Evolutionary conservation across 345 rosid species (phyloP), one percentile per base, ranked within the genome.

Genomic region (Boechera stricta): DNA sequence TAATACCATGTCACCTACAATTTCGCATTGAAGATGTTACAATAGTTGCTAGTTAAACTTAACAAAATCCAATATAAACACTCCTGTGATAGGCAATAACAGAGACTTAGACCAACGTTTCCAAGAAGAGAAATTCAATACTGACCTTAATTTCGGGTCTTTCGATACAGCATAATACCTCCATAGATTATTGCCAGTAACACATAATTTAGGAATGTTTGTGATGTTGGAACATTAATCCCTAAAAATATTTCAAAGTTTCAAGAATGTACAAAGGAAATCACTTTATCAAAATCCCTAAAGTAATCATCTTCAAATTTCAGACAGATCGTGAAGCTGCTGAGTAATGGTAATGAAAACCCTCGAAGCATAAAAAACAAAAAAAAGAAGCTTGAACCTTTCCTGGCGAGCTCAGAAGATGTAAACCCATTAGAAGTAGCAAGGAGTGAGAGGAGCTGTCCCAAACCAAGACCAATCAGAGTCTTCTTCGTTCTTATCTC

Each of bases 1-100:
- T 85, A 85, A 81, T 92, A 94, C 98, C 92, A 94, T 78, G 88
- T 91, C 18, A 84, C 93, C 97, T 92, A 89, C 82, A 88, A 44
- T 6, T 10, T 39, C 42, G 42, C 42, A 39, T 39, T 9, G 12
- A 39, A 39, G 9, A 39, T 39, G 12, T 39, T 39, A 39, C 41
- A 38, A 38, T 8, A 38, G 10, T 38, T 38, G 41, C 42, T 39
- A 39, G 4, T 2, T 39, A 39, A 12, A 9, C 11, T 39, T 21
- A 21, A 21, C 24, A 21, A 21, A 21, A 21, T 21, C 24, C 24
- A 21, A 28, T 28, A 36, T 3, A 39, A 12, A 39, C 12, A 39
- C 42, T 21, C 24, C 24, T 21, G 24, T 21, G 24, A 21, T 21
- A 21, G 24, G 24, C 24, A 21, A 21, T 21, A 21, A 21, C 24